Evolutionary conservation across 169 alveolate species (phyloP).

Genomic region (Plasmodium vivax): DNA sequence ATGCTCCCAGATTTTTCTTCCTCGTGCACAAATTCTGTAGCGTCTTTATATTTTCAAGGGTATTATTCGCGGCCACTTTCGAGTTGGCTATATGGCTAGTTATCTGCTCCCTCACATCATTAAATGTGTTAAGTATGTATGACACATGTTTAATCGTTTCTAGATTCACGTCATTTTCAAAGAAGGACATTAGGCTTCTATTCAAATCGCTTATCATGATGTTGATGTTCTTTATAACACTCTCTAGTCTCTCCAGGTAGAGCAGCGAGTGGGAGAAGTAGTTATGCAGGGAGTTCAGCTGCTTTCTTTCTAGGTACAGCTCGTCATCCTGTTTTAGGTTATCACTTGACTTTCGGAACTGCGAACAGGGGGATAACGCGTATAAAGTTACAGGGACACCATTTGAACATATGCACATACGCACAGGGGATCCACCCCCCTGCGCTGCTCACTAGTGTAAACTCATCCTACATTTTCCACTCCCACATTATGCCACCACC

Average conservation of each 20-base stretch:
- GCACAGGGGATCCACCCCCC: neutral
- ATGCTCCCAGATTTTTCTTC: slow-evolving; percentile 47
- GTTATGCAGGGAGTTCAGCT: slow-evolving; percentile 29
- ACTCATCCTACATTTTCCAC: neutral
- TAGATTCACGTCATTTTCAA: slow-evolving; percentile 65
- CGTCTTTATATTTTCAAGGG: slow-evolving; percentile 49
- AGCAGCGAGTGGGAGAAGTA: slow-evolving; percentile 64
- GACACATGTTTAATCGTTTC: slow-evolving; percentile 66
- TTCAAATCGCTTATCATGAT: slow-evolving; percentile 75
- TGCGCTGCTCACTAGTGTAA: neutral
- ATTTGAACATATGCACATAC: neutral
- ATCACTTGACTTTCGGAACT: slow-evolving; percentile 59
- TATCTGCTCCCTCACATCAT: slow-evolving; percentile 65
- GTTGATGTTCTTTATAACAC: slow-evolving; percentile 60
- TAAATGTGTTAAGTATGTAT: slow-evolving; percentile 50
- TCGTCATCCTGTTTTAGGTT: slow-evolving; percentile 56
- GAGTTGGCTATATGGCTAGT: slow-evolving; percentile 37
- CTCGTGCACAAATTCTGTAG: slow-evolving; percentile 51
- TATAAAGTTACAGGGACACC: neutral
- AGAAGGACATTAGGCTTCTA: slow-evolving; percentile 64
- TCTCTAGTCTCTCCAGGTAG: slow-evolving; percentile 70
- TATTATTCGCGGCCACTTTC: slow-evolving; percentile 21
- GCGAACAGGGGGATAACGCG: neutral
- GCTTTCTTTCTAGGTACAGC: slow-evolving; percentile 48
- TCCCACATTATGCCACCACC: neutral